phyloP scores from a whole-genome alignment of 257 asterid genomes.

The Salvia rosmarinus region DNA sequence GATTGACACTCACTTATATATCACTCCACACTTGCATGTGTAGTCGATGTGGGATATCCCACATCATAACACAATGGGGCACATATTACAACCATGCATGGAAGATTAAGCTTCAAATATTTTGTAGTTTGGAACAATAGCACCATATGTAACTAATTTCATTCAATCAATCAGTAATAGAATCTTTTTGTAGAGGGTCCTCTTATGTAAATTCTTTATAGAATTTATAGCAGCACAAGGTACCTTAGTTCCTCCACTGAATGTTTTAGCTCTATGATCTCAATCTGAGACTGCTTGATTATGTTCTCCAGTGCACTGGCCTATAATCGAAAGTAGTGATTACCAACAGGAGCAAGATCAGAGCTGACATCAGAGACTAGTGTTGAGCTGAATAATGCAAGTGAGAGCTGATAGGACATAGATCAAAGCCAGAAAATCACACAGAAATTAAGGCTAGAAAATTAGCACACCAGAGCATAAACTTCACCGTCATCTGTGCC shows the following conservation, averaged over 20 bases:
- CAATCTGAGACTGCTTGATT: slow-evolving; percentile 93
- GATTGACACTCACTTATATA: no score
- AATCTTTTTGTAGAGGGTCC: slow-evolving; percentile 5
- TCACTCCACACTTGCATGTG: no score
- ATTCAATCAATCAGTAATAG: slow-evolving; percentile 13
- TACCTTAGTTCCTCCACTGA: slow-evolving; percentile 89
- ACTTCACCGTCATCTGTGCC: slow-evolving; percentile 82
- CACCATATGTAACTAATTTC: slow-evolving; percentile 19
- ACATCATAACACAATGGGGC: background rate
- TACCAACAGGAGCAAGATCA: slow-evolving; percentile 27
- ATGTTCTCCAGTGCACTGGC: slow-evolving; percentile 93
- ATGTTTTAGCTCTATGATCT: slow-evolving; percentile 95
- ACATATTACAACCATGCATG: background rate
- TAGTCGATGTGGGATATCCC: no score
- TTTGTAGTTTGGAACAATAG: slow-evolving; percentile 1
- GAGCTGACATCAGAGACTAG: background rate
- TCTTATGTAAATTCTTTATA: background rate
- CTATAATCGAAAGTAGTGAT: slow-evolving; percentile 45
- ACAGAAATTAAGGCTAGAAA: slow-evolving; percentile 9
- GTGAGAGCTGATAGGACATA: background rate
- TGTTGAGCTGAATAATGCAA: slow-evolving; percentile 26
- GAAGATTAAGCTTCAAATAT: background rate
- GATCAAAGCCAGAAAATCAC: slow-evolving; percentile 8
- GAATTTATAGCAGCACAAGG: slow-evolving; percentile 18
- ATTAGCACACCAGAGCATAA: slow-evolving; percentile 73